phyloP scores from a whole-genome alignment of 23 red algal genomes.

The Chondrus crispus region DNA sequence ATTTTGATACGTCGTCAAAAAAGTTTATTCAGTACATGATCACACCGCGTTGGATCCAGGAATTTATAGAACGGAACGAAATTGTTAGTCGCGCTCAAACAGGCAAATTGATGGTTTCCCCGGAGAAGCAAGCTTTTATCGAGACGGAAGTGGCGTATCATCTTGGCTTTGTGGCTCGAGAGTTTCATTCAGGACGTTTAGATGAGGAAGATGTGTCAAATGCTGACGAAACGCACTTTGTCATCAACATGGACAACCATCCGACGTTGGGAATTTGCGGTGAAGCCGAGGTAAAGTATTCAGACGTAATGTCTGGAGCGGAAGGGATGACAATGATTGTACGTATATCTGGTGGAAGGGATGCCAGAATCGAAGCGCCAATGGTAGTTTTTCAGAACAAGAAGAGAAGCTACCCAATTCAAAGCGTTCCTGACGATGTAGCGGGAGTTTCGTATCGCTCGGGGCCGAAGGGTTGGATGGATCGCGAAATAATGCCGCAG shows the following conservation, averaged over 20 bases:
- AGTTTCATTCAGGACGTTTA: neutral
- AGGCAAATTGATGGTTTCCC: constrained; percentile 3
- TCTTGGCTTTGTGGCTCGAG: neutral
- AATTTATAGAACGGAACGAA: neutral
- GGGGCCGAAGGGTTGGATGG: neutral
- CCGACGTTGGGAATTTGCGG: neutral
- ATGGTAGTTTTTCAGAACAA: neutral
- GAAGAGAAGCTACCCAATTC: neutral
- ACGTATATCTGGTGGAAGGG: neutral
- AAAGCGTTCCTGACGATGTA: neutral
- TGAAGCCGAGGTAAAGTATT: neutral
- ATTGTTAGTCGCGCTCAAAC: constrained; percentile 14
- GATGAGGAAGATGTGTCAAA: neutral
- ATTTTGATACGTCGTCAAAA: too few relatives aligned
- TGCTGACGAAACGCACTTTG: constrained; percentile 7
- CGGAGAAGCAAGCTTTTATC: neutral
- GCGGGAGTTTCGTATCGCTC: neutral
- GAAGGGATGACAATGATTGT: constrained; percentile 5
- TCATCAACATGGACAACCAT: constrained; percentile 25
- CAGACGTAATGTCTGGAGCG: neutral
- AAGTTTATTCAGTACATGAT: neutral
- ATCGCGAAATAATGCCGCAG: neutral
- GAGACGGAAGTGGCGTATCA: neutral
- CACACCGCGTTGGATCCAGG: neutral
- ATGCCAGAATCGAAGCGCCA: neutral